A percentile compares a stretch with the other conserved stretches of the same genome.
Evolutionary conservation across 2,329 filamentous ascomycete genomes (phyloP).

Genomic region (Aspergillus texensis): DNA sequence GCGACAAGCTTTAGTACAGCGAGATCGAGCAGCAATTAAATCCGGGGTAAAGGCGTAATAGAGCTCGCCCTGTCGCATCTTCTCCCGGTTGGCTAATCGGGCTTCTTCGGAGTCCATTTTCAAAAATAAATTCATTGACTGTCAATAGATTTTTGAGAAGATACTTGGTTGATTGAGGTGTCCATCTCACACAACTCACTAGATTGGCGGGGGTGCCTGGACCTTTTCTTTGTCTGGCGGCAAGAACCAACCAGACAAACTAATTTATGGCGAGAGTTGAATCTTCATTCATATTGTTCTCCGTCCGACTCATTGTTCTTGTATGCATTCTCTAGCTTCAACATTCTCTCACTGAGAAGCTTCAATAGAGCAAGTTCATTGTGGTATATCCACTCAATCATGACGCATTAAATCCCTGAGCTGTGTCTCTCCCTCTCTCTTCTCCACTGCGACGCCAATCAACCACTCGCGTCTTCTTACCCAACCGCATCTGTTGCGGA

Average conservation of each 20-base stretch:
- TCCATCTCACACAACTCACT: not conserved
- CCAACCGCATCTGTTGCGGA: not conserved
- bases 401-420: not conserved
- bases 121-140: no score
- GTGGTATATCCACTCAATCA: not conserved
- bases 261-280: not conserved
- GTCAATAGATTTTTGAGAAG: not conserved
- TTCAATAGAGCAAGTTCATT: not conserved
- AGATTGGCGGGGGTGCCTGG: not conserved
- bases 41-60: slow-evolving; percentile 75
- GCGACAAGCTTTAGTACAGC: slow-evolving; percentile 63
- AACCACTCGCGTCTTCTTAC: not conserved
- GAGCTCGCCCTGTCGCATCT: slow-evolving; percentile 69
- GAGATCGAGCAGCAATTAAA: slow-evolving; percentile 63
- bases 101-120: slow-evolving; percentile 17
- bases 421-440: not conserved
- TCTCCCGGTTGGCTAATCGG: slow-evolving; percentile 33
- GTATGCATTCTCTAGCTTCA: not conserved
- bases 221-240: not conserved
- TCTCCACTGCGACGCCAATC: not conserved
- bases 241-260: not conserved
- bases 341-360: not conserved
- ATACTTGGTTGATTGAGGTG: not conserved
- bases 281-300: slow-evolving; percentile 10
- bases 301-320: slow-evolving; percentile 2